Base-by-base conservation (phyloP, 371 early-diverging fungal genomes). In the Choanephora cucurbitarum region DNA sequence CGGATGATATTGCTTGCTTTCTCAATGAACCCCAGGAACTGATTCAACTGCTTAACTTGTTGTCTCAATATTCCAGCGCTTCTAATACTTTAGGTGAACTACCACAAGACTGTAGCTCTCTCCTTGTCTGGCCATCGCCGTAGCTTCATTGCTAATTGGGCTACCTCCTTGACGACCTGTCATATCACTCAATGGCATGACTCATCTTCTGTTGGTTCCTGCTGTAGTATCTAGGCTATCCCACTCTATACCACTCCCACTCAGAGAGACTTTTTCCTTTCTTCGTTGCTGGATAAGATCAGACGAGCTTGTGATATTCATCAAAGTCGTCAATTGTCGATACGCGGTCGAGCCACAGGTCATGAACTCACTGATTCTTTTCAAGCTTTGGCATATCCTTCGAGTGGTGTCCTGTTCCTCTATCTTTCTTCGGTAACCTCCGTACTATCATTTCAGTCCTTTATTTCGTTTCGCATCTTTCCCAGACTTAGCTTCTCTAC, bases 301-400 rank as follows among this genome's bases (percentile, higher is more conserved):
- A 7, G 57, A 24, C 3, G 5, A 1, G 18, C 34, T 37, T 28
- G 55, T 14, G 8, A 55, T 5, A 9, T 64, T 0, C 63, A 58
- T 13, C 18, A 6, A 4, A 11, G 13, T 7, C 49, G 64, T 0
- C 13, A 37, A 3, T 48, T 71, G 0, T 64, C 67, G 8, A 31
- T 71, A 1, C 45, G 56, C 0, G 67, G 64, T 21, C 15, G 55
- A 4, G 55, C 53, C 9, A 58, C 52, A 10, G 39, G 62, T 2
- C 19, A n/a, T 59, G 4, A 71, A 64, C 47, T 42, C 57, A 3
- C 31, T 71, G 2, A 42, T 62, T 1, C 56, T 71, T 23, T 62
- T 2, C 34, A 59, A 0, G 44, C n/a, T n/a, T n/a, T n/a, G n/a
- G n/a, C n/a, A n/a, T n/a, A n/a, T n/a, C n/a, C n/a, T n/a, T n/a